Evolutionary conservation across 345 rosid species (phyloP).

Genomic region (Arabis hirsuta): DNA sequence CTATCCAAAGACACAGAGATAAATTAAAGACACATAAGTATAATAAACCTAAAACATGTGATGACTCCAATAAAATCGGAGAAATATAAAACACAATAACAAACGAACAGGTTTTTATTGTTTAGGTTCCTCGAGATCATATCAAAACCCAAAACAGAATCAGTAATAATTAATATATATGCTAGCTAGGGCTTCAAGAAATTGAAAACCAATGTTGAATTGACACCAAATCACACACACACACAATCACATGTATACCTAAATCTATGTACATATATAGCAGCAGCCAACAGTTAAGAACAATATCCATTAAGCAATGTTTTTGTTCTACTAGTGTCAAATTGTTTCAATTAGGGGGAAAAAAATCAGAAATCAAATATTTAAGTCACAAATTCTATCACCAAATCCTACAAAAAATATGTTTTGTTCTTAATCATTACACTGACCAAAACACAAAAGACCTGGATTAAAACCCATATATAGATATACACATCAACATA

Average conservation of each 20-base stretch:
- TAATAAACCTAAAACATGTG: conserved; percentile 12
- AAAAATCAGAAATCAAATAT: conserved; percentile 24
- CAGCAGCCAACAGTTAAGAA: conserved; percentile 9
- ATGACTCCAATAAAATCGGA: conserved; percentile 19
- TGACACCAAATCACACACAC: conserved; percentile 20
- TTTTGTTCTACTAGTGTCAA: conserved; percentile 16
- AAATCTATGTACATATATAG: conserved; percentile 10
- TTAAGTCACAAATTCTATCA: conserved; percentile 17
- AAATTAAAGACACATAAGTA: conserved; percentile 12
- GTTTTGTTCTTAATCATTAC: conserved; percentile 36
- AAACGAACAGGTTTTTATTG: conserved; percentile 8
- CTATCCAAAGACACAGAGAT: conserved; percentile 12
- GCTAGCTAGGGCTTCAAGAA: conserved; percentile 34
- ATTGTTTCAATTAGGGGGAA: conserved; percentile 11
- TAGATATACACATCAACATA: conserved; percentile 2
- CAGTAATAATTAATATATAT: not conserved
- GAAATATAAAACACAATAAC: conserved; percentile 10
- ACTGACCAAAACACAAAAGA: conserved; percentile 29
- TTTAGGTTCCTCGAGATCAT: conserved; percentile 14
- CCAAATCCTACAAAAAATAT: conserved; percentile 12
- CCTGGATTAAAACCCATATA: conserved; percentile 31
- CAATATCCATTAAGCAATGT: conserved; percentile 21
- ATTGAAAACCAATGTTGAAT: conserved; percentile 23
- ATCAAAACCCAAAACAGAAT: conserved; percentile 11
- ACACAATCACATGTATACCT: conserved; percentile 18